Evolutionary conservation across 2,329 filamentous ascomycete genomes (phyloP), one percentile per base, ranked within the genome.

Genomic region (Grosmannia penicillata): DNA sequence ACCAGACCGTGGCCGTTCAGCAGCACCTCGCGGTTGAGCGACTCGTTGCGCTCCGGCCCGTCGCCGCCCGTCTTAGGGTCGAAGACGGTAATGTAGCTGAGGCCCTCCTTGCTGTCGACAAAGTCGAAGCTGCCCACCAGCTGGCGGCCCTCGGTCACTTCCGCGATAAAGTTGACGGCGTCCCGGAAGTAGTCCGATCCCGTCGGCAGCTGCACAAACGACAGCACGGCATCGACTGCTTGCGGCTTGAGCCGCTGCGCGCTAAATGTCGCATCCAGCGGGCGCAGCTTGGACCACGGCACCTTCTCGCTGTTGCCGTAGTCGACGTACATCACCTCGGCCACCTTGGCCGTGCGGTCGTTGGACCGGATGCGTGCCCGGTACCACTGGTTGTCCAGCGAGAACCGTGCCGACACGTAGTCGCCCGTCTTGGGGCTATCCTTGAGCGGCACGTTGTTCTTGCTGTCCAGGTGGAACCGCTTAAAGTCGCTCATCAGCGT

Each of bases 231-330:
- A 48, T 96, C 89, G 1, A 78, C 62, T 4, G 91, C 91, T 63
- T 96, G 91, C 1, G 83, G 65, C 60, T 82, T 87, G 43, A 98
- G 75, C 59, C 82, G 87, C 56, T 85, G 75, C 5, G 73, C 64
- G 30, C 75, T 74, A 66, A 96, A 98, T 51, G 74, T 60, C 53
- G 84, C 76, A 36, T 78, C 72, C 35, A 98, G 72, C n/a, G 85
- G 69, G 22, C 91, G 82, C 31, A 98, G 75, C 48, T 74, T 71
- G 19, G 76, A 72, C 86, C 89, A 98, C 0, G 87, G 74, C 41
- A 93, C 68, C 53, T 78, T 80, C 61, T 98, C 91, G 39, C 75
- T 80, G 69, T 98, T 98, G 51, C 91, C 91, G 59, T 93, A 98
- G 64, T 98, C 91, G 45, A 98, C 75, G 61, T 94, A 98, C 33